A percentile compares a stretch with the other conserved stretches of the same genome.
phyloP scores from a whole-genome alignment of 1,284 basidiomycete genomes.

The Jaminaea rosea region DNA sequence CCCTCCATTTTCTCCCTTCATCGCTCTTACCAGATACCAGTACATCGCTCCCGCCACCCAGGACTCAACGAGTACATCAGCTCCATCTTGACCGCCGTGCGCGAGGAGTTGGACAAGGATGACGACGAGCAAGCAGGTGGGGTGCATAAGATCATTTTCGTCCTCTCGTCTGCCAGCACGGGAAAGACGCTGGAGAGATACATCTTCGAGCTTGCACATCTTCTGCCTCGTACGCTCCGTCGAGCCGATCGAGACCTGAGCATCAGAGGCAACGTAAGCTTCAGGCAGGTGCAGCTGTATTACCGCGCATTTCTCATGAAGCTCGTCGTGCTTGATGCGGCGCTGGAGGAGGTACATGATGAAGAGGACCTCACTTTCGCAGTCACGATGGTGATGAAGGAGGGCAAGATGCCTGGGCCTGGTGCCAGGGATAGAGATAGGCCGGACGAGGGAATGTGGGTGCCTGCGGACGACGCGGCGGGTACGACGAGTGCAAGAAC shows the following conservation, averaged over 20 bases:
- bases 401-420: constrained; percentile 49
- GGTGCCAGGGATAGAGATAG: constrained; percentile 9
- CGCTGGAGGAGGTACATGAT: constrained; percentile 4
- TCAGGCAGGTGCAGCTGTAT: constrained; percentile 61
- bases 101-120: constrained; percentile 64
- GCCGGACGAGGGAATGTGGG: constrained; percentile 18
- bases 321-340: constrained; percentile 63
- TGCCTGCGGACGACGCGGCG: constrained; percentile 13
- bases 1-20: not conserved
- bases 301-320: constrained; percentile 78
- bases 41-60: constrained; percentile 83
- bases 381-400: constrained; percentile 69
- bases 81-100: constrained; percentile 64
- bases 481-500: too few relatives aligned
- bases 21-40: constrained; percentile 63
- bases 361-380: constrained; percentile 72
- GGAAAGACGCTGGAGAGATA: constrained; percentile 63
- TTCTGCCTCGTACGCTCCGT: constrained; percentile 53
- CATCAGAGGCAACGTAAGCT: constrained; percentile 61
- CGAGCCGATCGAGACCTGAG: constrained; percentile 50
- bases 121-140: constrained; percentile 18
- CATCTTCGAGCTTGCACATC: constrained; percentile 55
- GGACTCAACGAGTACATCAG: constrained; percentile 77
- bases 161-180: constrained; percentile 35
- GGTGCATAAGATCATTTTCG: constrained; percentile 8